Evolutionary conservation across 768 basidiomycete genomes (phyloP).

Genomic region (Obba rivulosa): DNA sequence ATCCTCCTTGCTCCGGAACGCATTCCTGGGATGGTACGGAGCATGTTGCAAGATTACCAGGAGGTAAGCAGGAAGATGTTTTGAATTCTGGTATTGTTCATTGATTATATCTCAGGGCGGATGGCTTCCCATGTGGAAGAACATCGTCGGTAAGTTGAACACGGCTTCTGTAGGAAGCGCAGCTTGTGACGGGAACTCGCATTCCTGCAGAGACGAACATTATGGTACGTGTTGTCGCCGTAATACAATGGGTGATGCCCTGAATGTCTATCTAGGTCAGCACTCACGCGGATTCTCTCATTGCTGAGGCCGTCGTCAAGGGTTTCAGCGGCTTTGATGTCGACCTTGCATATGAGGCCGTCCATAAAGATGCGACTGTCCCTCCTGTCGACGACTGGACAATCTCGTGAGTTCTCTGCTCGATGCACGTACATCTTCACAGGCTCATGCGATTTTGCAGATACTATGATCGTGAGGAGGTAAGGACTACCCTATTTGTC

Average conservation of each 20-base stretch:
- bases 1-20: constrained; percentile 74
- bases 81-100: constrained; percentile 2
- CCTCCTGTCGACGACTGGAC: constrained; percentile 53
- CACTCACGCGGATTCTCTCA: constrained; percentile 75
- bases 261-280: constrained; percentile 42
- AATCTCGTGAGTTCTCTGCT: constrained; percentile 35
- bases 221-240: constrained; percentile 42
- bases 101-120: constrained; percentile 42
- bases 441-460: constrained; percentile 24
- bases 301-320: constrained; percentile 68
- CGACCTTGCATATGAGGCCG: constrained; percentile 65
- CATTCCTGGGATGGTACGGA: constrained; percentile 68
- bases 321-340: constrained; percentile 59
- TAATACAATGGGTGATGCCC: neutral
- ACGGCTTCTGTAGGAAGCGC: too few relatives aligned
- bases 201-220: constrained; percentile 73
- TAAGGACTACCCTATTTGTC: constrained; percentile 15
- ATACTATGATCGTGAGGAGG: constrained; percentile 73
- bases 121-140: constrained; percentile 92
- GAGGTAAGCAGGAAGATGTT: constrained; percentile 36
- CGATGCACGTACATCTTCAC: neutral
- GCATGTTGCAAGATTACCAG: constrained; percentile 75
- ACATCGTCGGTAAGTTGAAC: constrained; percentile 51
- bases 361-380: constrained; percentile 66
- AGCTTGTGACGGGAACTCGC: too few relatives aligned